Percentiles rank a stretch among this genome's conserved stretches.
These are phyloP conservation scores for Sindora glabra DNA, from an alignment of 306 rosid genomes.

Conservation along the genomic window DNA sequence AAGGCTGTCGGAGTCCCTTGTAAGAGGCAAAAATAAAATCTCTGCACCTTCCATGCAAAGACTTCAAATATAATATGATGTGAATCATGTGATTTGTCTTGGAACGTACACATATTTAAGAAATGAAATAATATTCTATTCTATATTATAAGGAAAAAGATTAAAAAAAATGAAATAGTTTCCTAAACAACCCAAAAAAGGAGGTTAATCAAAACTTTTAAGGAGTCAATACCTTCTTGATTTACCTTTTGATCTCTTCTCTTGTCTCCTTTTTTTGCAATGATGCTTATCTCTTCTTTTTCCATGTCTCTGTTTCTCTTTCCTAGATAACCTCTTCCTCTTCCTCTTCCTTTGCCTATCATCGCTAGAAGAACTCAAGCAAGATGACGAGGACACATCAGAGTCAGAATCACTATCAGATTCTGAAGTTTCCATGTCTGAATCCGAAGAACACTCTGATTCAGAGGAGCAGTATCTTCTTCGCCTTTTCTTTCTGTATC, in stretches of 20 bases:
- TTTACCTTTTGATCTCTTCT: constrained; percentile 59
- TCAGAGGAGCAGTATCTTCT: constrained; percentile 54
- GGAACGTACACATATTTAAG: too few relatives aligned
- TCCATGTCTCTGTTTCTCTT: constrained; percentile 57
- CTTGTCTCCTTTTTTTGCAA: constrained; percentile 47
- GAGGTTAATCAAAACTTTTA: not conserved
- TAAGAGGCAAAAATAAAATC: constrained; percentile 5
- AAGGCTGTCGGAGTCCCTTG: constrained; percentile 46
- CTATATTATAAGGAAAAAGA: too few relatives aligned
- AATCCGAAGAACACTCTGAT: constrained; percentile 71
- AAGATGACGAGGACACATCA: constrained; percentile 58
- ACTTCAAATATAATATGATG: too few relatives aligned
- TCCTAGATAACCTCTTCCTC: constrained; percentile 68
- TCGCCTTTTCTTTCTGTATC: constrained; percentile 61
- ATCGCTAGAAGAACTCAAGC: constrained; percentile 69
- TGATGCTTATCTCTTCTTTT: constrained; percentile 62
- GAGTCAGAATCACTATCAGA: constrained; percentile 82
- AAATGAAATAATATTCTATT: too few relatives aligned
- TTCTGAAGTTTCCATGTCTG: constrained; percentile 68
- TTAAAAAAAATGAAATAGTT: too few relatives aligned
- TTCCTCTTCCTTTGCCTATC: constrained; percentile 70
- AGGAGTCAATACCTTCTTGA: constrained; percentile 65
- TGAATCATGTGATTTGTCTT: too few relatives aligned
- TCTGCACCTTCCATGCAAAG: not conserved
- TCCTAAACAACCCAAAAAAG: too few relatives aligned